A percentile compares a stretch with the other conserved stretches of the same genome.
Evolutionary conservation across 1,284 basidiomycete genomes (phyloP).

Genomic region (Trichosporon asahii): DNA sequence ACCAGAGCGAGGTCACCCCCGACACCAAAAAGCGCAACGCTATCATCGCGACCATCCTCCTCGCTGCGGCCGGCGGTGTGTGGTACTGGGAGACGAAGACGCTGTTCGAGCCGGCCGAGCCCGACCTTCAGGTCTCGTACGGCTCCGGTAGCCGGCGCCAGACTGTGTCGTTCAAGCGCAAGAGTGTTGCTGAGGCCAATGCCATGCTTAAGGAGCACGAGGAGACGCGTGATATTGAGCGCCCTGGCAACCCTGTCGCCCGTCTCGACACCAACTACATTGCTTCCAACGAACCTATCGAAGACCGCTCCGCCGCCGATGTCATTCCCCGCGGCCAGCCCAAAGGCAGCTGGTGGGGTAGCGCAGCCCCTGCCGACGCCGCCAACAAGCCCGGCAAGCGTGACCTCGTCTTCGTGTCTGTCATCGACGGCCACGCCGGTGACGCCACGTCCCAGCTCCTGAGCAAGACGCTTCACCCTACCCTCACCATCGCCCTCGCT

Average conservation of each 20-base stretch:
- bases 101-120: slow-evolving; percentile 2
- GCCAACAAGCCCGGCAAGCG: slow-evolving; percentile 46
- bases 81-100: slow-evolving; percentile 34
- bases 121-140: slow-evolving; percentile 19
- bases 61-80: slow-evolving; percentile 31
- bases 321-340: slow-evolving; percentile 57
- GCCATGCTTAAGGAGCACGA: slow-evolving; percentile 37
- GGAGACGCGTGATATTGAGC: slow-evolving; percentile 17
- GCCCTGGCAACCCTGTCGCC: slow-evolving; percentile 48
- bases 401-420: slow-evolving; percentile 75
- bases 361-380: background rate
- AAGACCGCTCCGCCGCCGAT: slow-evolving; percentile 75
- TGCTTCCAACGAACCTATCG: slow-evolving; percentile 82
- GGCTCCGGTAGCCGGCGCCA: slow-evolving; percentile 19
- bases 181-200: slow-evolving; percentile 35
- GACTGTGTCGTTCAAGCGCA: slow-evolving; percentile 32
- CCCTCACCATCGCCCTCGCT: slow-evolving; percentile 73
- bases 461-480: slow-evolving; percentile 78
- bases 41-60: slow-evolving; percentile 29
- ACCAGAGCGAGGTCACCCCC: slow-evolving; percentile 10
- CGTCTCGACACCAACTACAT: slow-evolving; percentile 71
- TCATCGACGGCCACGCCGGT: slow-evolving; percentile 92
- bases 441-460: slow-evolving; percentile 79
- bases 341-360: slow-evolving; percentile 7
- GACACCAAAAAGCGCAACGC: slow-evolving; percentile 23